A percentile compares a stretch with the other conserved stretches of the same genome.
Evolutionary conservation across 306 rosid species (phyloP).

Genomic region (Ochetophila trinervis): DNA sequence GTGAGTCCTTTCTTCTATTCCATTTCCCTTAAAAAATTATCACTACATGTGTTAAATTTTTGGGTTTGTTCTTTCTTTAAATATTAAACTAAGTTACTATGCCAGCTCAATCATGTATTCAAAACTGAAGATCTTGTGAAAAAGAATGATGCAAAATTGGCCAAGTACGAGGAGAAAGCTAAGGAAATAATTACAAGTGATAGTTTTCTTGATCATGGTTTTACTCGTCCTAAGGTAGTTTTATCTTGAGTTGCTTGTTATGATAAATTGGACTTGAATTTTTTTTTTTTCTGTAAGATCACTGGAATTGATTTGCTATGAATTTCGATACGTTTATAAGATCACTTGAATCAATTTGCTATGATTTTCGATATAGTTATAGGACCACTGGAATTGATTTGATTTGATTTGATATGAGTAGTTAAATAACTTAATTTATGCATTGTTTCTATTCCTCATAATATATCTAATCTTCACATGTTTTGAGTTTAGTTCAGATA

Average conservation of each 20-base stretch:
- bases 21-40: slow-evolving; percentile 1
- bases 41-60: not conserved
- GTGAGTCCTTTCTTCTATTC: slow-evolving; percentile 41
- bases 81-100: slow-evolving; percentile 22
- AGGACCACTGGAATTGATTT: not conserved
- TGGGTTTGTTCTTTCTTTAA: slow-evolving; percentile 3
- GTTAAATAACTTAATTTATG: no score
- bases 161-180: slow-evolving; percentile 45
- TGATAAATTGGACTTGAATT: not conserved
- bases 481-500: no score
- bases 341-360: no score
- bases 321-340: no score
- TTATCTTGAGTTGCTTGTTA: slow-evolving; percentile 8
- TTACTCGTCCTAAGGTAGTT: slow-evolving; percentile 91
- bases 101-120: slow-evolving; percentile 87
- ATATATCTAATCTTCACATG: no score
- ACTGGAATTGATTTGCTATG: not conserved
- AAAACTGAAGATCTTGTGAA: slow-evolving; percentile 64
- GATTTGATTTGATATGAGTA: not conserved
- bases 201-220: slow-evolving; percentile 81
- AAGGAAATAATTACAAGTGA: slow-evolving; percentile 34
- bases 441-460: no score
- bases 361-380: no score
- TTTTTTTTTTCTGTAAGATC: not conserved
- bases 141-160: slow-evolving; percentile 64